Base-by-base conservation (phyloP, 179 eudicot genomes). In the Vitellaria paradoxa region DNA sequence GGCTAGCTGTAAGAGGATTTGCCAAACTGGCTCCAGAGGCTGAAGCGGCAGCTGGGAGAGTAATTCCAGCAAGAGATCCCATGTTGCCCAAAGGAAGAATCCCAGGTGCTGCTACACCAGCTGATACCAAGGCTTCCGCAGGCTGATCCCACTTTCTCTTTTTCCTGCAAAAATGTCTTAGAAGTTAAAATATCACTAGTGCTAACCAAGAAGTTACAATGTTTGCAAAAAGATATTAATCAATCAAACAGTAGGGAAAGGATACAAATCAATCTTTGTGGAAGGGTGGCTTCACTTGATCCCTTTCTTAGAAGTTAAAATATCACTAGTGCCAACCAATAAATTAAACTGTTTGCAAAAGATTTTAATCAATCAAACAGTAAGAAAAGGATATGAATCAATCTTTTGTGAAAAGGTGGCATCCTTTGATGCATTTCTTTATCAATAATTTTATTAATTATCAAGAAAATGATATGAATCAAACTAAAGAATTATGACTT, bases 121-220 rank as follows among this genome's bases (percentile, higher is more conserved):
- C 85, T 59, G 94, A 75, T 72, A 89, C 79, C 82, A 94, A 85
- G 57, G 91, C 86, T 84, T 93, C 92, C 4, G 89, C 97, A 37
- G 97, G 97, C 82, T 91, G 97, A 88, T 95, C 99, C 99, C 97
- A 95, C 86, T 83, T 93, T 76, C 97, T 89, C 91, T 88, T 93
- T 81, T 81, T 91, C 81, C 99, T 95, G 82, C 60, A 57, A 81
- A 77, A 68, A 59, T 30, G 40, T 30, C 50, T 17, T 17, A 47
- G 30, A 62, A 77, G 70, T 70, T 18, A 47, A 30, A 14, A 55
- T 40, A 40, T 3, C 13, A 76, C 12, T n/a, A 7, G 30, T 17
- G 47, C 64, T 45, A 37, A 70, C 49, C 64, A 49, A 23, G 52
- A n/a, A 12, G 8, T 23, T 47, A 64, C 47, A 66, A 8, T 42